These are phyloP conservation scores for Jamesozyma gamospora DNA, from an alignment of 805 yeast genomes.

Conservation along the genomic window DNA sequence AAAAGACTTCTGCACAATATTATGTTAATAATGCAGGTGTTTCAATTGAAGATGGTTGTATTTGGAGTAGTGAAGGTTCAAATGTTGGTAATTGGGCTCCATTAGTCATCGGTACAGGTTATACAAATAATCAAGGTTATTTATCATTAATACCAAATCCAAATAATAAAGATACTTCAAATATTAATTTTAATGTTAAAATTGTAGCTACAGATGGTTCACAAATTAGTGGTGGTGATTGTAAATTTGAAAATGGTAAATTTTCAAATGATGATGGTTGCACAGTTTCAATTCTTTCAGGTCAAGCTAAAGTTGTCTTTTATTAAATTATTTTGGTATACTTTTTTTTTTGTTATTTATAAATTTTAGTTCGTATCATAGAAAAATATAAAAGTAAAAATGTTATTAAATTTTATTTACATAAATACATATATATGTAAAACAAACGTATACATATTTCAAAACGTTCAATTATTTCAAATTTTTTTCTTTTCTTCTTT, in stretches of 20 bases:
- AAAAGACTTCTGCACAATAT: slow-evolving; percentile 85
- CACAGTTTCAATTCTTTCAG: slow-evolving; percentile 56
- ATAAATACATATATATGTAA: neutral
- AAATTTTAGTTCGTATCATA: neutral
- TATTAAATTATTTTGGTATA: slow-evolving; percentile 22
- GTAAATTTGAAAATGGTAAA: slow-evolving; percentile 69
- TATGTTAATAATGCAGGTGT: slow-evolving; percentile 97
- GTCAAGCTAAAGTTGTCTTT: slow-evolving; percentile 53
- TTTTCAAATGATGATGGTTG: slow-evolving; percentile 73
- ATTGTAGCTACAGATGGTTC: slow-evolving; percentile 65
- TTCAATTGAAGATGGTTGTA: slow-evolving; percentile 79
- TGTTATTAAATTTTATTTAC: no score
- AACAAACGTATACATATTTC: no score
- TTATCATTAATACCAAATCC: slow-evolving; percentile 92
- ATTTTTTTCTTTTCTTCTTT: neutral
- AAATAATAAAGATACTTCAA: slow-evolving; percentile 53
- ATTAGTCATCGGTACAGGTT: slow-evolving; percentile 87
- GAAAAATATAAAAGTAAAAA: no score
- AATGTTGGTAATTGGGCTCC: slow-evolving; percentile 98
- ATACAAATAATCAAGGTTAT: slow-evolving; percentile 60
- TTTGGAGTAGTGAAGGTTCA: slow-evolving; percentile 78
- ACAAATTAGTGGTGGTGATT: slow-evolving; percentile 53
- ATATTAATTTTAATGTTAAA: slow-evolving; percentile 60
- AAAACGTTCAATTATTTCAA: neutral
- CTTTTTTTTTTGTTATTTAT: neutral